Conservation (phyloP, 2,329 filamentous ascomycete genomes). For the Diaporthe sp. region DNA sequence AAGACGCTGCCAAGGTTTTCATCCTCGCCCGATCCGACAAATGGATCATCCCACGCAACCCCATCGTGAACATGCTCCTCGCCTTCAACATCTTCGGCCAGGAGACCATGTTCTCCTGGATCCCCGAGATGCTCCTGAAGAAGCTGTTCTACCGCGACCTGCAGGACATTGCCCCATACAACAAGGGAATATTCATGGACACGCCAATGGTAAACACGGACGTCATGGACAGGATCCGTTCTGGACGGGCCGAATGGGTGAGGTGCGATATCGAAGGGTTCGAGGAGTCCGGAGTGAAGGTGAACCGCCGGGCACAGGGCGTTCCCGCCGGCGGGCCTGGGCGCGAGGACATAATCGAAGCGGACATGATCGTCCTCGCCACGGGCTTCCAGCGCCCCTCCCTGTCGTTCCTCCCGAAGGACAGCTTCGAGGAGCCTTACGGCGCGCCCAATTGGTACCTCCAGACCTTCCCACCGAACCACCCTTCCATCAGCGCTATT, state of each 20-base stretch:
- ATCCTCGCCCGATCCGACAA: constrained; percentile 85
- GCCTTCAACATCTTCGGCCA: constrained; percentile 84
- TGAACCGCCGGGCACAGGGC: constrained; percentile 79
- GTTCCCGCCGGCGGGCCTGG: constrained; percentile 84
- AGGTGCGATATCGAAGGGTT: constrained; percentile 83
- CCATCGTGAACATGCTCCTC: constrained; percentile 79
- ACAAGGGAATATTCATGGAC: constrained; percentile 83
- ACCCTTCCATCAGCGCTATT: constrained; percentile 82
- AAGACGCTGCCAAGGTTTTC: constrained; percentile 76
- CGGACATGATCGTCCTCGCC: constrained; percentile 85
- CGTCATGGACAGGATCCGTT: constrained; percentile 81
- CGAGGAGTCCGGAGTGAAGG: constrained; percentile 72
- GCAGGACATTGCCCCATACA: constrained; percentile 76
- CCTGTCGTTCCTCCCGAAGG: constrained; percentile 79
- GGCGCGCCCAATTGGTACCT: constrained; percentile 89
- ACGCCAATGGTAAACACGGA: constrained; percentile 92
- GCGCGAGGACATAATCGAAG: constrained; percentile 73
- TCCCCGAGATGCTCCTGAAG: constrained; percentile 81
- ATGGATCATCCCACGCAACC: constrained; percentile 88
- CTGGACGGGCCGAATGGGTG: constrained; percentile 81
- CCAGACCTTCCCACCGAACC: constrained; percentile 83
- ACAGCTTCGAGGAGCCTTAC: constrained; percentile 81
- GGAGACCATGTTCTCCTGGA: constrained; percentile 81
- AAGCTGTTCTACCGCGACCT: constrained; percentile 89
- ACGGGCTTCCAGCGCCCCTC: constrained; percentile 84